Evolutionary conservation across 164 flowering plant species (phyloP), one percentile per base, ranked within the genome.

Genomic region (Aristolochia californica): DNA sequence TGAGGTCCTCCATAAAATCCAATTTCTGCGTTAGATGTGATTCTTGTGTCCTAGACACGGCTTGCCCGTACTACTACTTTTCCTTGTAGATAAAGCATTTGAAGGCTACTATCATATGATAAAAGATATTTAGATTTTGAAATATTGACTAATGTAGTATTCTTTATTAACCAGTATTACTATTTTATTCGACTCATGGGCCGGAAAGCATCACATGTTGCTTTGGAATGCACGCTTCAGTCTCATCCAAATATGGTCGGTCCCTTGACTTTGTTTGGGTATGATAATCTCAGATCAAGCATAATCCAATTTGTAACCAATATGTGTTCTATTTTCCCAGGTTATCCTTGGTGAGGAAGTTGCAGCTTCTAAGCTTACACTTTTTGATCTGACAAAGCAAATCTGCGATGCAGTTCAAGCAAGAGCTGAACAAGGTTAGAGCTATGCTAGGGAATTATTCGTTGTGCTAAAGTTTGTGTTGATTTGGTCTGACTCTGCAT

Each of bases 271-370:
- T 16, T 23, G 4, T 38, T 26, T 34, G 30, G 25, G 11, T 34
- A 34, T 34, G 40, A 38, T 15, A 16, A 26, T 25, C 27, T 54
- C 9, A n/a, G n/a, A 12, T 18, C 25, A 14, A 22, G 20, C 26
- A 14, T 22, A 12, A 14, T 22, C 16, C 26, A 50, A 5, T 50
- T 50, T 22, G 53, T 16, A 48, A 1, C 22, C 17, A 3, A 48
- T 22, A 4, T 48, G 22, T 48, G 49, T n/a, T 45, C 45, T 5
- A 53, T 53, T 23, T 54, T 61, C 44, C 20, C 68, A 93, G 99
- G 96, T 89, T 44, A 79, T 93, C 69, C 96, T 93, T 70, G 99
- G 88, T 50, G 99, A 93, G 78, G 99, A 93, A 77, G 97, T 93
- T 27, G 96, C 97, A 62, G 80, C 96, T 23, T 85, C 87, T 45